Base-by-base conservation (phyloP, 495 filamentous ascomycete species). In the Penicillium pancosmium region DNA sequence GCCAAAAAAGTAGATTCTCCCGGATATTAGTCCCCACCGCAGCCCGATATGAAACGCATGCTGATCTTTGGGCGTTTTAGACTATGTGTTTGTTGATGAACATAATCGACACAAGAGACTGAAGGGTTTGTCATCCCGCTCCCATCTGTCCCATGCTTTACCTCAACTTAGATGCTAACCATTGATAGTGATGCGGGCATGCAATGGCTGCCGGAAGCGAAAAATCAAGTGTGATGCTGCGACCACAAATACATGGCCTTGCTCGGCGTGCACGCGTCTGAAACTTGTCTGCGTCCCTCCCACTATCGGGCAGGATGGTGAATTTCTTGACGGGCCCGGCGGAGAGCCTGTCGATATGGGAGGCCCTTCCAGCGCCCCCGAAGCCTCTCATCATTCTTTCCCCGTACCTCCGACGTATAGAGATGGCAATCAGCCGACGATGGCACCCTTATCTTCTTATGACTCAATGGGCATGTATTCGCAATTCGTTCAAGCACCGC, bases 41-140 rank as follows among this genome's bases (percentile, higher is more conserved):
- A 12, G 33, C 19, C 36, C 13, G 33, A n/a, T 33, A n/a, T 16
- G 33, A 44, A 56, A 53, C 48, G 49, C 35, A 31, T 49, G 35
- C 60, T 63, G 47, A 59, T 44, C n/a, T n/a, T 3, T 16, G 38
- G 9, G 18, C 51, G 38, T 51, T 47, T 43, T 71, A 97, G 93
- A 97, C 68, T 98, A 97, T 89, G 94, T 99, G 48, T 99, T 99
- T 67, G 94, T 99, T 52, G 95, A 99, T 73, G 94, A 99, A 74
- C 93, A 99, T 71, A 99, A 98, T 74, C 87, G 94, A 46, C 94
- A 99, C 76, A 97, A 97, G 78, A 83, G 94, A 61, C 78, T 98
- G 54, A 99, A 99, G 80, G 93, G 93, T 96, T 85, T 59, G 77
- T 36, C 52, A 50, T 10, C 6, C 13, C 16, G 1, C 41, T 44